Conservation (phyloP, 768 basidiomycete species). For the Cystoderma amianthinum region DNA sequence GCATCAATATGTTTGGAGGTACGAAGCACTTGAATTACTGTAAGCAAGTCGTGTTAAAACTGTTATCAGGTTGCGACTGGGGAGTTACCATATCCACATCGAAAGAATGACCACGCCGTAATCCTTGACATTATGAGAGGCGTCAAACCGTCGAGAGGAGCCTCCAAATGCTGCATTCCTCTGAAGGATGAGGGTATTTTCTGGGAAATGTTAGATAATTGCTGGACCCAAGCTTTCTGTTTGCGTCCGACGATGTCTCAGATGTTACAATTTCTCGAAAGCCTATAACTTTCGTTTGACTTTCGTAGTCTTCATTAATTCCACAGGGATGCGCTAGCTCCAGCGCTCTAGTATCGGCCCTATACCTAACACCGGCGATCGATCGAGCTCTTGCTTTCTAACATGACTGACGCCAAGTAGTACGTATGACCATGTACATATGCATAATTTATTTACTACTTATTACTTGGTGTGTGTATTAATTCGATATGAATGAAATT, state of each 20-base stretch:
- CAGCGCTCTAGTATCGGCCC: no score
- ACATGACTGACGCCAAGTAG: no score
- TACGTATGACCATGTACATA: no score
- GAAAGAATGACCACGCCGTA: slow-evolving; percentile 49
- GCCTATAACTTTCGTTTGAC: slow-evolving; percentile 8
- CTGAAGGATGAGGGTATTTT: slow-evolving; percentile 26
- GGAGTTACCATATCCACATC: slow-evolving; percentile 42
- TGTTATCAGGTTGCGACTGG: slow-evolving; percentile 34
- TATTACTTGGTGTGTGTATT: no score
- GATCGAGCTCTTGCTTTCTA: no score
- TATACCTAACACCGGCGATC: no score
- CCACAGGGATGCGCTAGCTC: no score
- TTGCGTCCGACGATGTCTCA: slow-evolving; percentile 38
- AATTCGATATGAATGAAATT: no score
- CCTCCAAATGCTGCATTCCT: slow-evolving; percentile 17
- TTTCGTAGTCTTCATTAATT: not conserved
- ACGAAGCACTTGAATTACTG: slow-evolving; percentile 1
- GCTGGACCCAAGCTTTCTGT: slow-evolving; percentile 32
- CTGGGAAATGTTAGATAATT: slow-evolving; percentile 36
- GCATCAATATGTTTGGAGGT: slow-evolving; percentile 57
- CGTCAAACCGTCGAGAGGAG: slow-evolving; percentile 34
- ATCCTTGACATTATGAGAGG: slow-evolving; percentile 49
- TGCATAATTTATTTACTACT: no score
- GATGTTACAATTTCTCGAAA: slow-evolving; percentile 22
- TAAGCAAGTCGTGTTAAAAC: not conserved